A percentile compares a stretch with the other conserved stretches of the same genome.
phyloP scores from a whole-genome alignment of 2,329 filamentous ascomycete species.

The Hypoxylon sp. region DNA sequence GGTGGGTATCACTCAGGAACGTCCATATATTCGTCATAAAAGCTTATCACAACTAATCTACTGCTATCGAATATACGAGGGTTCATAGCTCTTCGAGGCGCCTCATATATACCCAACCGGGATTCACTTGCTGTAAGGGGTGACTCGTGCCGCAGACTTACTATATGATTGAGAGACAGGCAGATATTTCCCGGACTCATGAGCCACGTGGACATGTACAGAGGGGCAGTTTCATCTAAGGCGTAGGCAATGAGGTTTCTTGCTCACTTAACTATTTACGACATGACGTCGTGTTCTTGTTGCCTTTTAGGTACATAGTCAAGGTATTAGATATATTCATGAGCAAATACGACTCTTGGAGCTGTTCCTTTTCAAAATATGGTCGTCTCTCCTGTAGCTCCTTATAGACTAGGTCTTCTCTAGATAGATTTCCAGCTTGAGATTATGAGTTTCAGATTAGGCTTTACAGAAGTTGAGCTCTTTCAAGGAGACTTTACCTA shows the following conservation, averaged over 20 bases:
- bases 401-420: neutral
- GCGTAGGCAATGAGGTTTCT: neutral
- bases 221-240: slow-evolving; percentile 3
- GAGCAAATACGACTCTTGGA: neutral
- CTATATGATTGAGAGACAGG: neutral
- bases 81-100: neutral
- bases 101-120: neutral
- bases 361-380: neutral
- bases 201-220: slow-evolving; percentile 14
- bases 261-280: neutral
- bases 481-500: neutral
- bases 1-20: neutral
- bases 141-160: neutral
- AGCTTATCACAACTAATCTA: neutral
- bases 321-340: neutral
- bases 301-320: neutral
- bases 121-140: neutral
- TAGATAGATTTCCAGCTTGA: neutral
- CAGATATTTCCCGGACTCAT: neutral
- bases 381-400: neutral
- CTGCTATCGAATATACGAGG: too few relatives aligned
- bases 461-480: neutral
- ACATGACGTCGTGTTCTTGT: neutral
- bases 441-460: neutral
- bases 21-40: neutral